Conservation (phyloP, 2,329 filamentous ascomycete genomes). For the Cercospora sesami region DNA sequence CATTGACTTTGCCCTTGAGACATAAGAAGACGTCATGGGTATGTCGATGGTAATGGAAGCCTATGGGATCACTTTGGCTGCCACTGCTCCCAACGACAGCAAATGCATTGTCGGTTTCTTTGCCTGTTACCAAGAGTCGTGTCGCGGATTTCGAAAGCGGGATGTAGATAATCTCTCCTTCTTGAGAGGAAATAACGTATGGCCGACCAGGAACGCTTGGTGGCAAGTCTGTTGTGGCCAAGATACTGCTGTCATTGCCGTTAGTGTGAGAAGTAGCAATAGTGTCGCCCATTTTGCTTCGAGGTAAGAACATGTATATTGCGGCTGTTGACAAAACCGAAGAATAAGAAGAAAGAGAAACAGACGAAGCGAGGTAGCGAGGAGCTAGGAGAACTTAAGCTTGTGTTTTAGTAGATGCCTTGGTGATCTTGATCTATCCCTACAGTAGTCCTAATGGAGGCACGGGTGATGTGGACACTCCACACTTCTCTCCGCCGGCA, state of each 20-base stretch:
- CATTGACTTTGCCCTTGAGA: constrained; percentile 56
- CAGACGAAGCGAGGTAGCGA: not conserved
- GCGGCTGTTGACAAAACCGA: too few relatives aligned
- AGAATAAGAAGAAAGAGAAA: not conserved
- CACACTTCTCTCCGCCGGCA: not conserved
- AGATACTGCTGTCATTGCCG: not conserved
- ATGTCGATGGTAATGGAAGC: constrained; percentile 59
- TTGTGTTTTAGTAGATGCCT: not conserved
- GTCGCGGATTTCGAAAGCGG: constrained; percentile 56
- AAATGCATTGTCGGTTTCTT: constrained; percentile 54
- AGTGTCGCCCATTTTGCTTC: not conserved
- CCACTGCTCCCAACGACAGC: constrained; percentile 54
- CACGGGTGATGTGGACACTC: not conserved
- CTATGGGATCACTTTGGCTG: constrained; percentile 49
- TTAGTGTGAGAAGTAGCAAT: not conserved
- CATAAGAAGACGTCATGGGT: constrained; percentile 60
- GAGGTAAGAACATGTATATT: not conserved
- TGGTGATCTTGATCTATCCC: not conserved
- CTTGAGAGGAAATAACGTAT: constrained; percentile 37
- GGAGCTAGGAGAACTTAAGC: not conserved
- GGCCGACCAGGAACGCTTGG: constrained; percentile 28
- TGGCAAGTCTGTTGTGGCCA: constrained; percentile 18
- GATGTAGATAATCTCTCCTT: constrained; percentile 55
- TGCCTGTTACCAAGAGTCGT: constrained; percentile 53
- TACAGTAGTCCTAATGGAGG: not conserved